phyloP scores from a whole-genome alignment of 108 stramenopile species.

The Chaetoceros tenuissimus region DNA sequence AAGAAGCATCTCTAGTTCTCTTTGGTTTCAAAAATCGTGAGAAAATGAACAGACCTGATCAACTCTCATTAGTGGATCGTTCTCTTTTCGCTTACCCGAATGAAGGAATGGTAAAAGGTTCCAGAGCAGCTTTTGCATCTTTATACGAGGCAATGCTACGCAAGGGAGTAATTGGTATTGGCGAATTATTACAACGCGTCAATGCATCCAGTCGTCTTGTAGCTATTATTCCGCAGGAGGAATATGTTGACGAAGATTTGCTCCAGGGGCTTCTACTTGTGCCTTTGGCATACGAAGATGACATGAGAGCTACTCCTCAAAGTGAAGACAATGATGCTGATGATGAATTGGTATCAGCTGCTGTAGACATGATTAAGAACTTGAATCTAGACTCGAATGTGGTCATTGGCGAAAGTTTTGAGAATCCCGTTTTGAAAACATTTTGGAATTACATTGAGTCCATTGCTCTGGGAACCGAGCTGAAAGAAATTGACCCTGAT shows the following conservation, averaged over 20 bases:
- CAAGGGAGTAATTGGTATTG: slow-evolving; percentile 61
- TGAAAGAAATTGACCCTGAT: slow-evolving; percentile 8
- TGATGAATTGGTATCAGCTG: slow-evolving; percentile 38
- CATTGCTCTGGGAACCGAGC: slow-evolving; percentile 33
- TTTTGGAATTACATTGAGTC: slow-evolving; percentile 64
- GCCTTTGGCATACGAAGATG: slow-evolving; percentile 58
- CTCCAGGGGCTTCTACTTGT: slow-evolving; percentile 35
- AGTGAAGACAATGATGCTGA: slow-evolving; percentile 25
- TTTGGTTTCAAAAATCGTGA: slow-evolving; percentile 49
- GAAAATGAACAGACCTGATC: slow-evolving; percentile 19
- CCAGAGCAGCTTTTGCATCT: slow-evolving; percentile 40
- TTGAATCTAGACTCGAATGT: slow-evolving; percentile 11
- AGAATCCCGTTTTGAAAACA: slow-evolving; percentile 54
- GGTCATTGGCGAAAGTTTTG: slow-evolving; percentile 40
- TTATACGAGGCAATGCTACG: slow-evolving; percentile 55
- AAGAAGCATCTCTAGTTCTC: slow-evolving; percentile 29
- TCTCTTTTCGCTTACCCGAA: slow-evolving; percentile 46
- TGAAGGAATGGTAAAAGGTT: slow-evolving; percentile 36
- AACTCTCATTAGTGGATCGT: slow-evolving; percentile 5
- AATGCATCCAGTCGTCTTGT: slow-evolving; percentile 41
- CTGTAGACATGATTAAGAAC: slow-evolving; percentile 37
- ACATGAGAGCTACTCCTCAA: slow-evolving; percentile 24
- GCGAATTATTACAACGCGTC: slow-evolving; percentile 45
- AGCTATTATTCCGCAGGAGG: slow-evolving; percentile 49
- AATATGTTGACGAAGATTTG: slow-evolving; percentile 8